These are phyloP conservation scores for Helminthosporium solani DNA, from an alignment of 2,329 filamentous ascomycete genomes.

Conservation along the genomic window DNA sequence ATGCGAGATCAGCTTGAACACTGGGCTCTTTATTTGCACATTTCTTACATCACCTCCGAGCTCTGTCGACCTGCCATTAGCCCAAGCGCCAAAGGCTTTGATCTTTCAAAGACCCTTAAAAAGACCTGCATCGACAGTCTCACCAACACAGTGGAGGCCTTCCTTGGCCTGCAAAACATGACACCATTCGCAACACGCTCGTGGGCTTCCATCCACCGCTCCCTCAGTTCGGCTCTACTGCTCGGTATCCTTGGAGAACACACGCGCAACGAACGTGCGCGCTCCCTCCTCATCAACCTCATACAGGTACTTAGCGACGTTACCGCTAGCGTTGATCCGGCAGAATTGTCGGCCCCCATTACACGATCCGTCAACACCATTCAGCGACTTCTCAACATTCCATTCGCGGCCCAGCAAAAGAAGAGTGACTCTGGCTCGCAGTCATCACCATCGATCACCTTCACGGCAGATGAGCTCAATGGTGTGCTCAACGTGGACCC, in stretches of 20 bases:
- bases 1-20: conserved; percentile 59
- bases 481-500: conserved; percentile 34
- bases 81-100: conserved; percentile 47
- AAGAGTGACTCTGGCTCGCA: conserved; percentile 33
- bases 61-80: conserved; percentile 63
- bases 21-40: conserved; percentile 61
- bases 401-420: conserved; percentile 20
- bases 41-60: conserved; percentile 63
- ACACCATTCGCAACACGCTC: conserved; percentile 47
- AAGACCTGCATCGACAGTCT: conserved; percentile 58
- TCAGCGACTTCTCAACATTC: conserved; percentile 44
- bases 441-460: conserved; percentile 33
- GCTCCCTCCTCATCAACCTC: conserved; percentile 48
- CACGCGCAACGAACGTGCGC: conserved; percentile 48
- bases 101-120: conserved; percentile 51
- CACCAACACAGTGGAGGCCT: conserved; percentile 59
- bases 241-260: conserved; percentile 49
- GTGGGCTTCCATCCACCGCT: conserved; percentile 48
- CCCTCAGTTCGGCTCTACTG: conserved; percentile 47
- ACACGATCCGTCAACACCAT: conserved; percentile 50
- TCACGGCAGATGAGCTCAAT: conserved; percentile 42
- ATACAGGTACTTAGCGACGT: conserved; percentile 50
- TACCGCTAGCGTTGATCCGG: conserved; percentile 49
- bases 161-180: conserved; percentile 59
- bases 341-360: conserved; percentile 51